phyloP scores from a whole-genome alignment of 2,329 filamentous ascomycete genomes.

The Ascochyta clinopodiicola region DNA sequence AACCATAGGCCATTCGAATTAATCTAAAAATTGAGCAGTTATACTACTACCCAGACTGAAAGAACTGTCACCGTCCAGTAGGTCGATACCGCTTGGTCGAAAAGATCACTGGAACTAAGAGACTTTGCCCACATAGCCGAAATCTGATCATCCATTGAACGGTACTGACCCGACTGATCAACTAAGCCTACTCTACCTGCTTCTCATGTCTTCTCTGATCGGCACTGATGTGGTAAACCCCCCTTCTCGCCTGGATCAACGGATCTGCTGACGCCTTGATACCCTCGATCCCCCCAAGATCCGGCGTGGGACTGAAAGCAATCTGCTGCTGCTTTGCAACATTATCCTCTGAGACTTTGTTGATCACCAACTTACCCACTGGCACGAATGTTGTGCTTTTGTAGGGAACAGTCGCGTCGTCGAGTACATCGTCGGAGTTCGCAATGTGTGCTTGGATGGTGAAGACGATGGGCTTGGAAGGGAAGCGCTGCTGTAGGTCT shows the following conservation, averaged over 20 bases:
- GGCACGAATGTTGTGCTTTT: conserved; percentile 14
- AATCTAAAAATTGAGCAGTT: too few relatives aligned
- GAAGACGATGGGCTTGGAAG: conserved; percentile 13
- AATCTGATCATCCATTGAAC: too few relatives aligned
- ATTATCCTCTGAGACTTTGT: conserved; percentile 12
- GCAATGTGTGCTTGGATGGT: conserved; percentile 16
- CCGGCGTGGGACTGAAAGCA: conserved; percentile 16
- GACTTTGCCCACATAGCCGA: too few relatives aligned
- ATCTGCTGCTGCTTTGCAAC: conserved; percentile 15
- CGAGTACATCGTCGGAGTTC: conserved; percentile 8
- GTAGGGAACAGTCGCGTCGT: conserved; percentile 13
- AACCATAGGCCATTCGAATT: too few relatives aligned
- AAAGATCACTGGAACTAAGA: too few relatives aligned
- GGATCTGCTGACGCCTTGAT: conserved; percentile 11
- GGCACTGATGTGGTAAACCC: conserved; percentile 16
- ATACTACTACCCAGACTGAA: too few relatives aligned
- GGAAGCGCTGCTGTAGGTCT: conserved; percentile 9
- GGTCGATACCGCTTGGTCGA: too few relatives aligned
- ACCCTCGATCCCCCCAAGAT: conserved; percentile 8
- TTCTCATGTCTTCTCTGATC: conserved; percentile 15
- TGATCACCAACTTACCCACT: conserved; percentile 7
- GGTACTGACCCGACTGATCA: not conserved
- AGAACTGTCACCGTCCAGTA: too few relatives aligned
- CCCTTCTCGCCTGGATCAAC: conserved; percentile 12
- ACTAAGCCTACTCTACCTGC: conserved; percentile 8